Evolutionary conservation across 163 green algal genomes (phyloP).

Genomic region (Scenedesmus sp.): DNA sequence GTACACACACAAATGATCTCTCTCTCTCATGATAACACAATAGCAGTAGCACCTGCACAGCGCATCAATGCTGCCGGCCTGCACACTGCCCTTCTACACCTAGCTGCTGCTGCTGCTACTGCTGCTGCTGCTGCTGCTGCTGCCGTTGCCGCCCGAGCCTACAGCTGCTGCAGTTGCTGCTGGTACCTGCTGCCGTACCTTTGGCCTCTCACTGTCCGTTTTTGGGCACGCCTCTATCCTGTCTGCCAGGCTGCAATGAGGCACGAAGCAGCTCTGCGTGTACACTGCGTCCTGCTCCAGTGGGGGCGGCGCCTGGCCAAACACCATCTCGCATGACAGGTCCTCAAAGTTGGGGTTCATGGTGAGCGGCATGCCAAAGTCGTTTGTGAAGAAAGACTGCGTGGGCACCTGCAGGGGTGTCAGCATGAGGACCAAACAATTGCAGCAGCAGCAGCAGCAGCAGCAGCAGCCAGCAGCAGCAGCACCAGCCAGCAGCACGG

Average conservation of each 20-base stretch:
- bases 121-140: background rate
- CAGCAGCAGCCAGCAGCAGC: background rate
- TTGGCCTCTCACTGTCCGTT: slow-evolving; percentile 56
- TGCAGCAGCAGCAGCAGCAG: background rate
- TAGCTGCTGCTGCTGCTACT: slow-evolving; percentile 24
- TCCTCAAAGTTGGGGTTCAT: slow-evolving; percentile 96
- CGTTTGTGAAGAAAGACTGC: slow-evolving; percentile 94
- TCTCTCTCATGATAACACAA: background rate
- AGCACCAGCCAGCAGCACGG: too few species aligned
- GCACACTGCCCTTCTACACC: background rate
- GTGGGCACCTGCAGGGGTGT: slow-evolving; percentile 74
- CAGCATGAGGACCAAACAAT: background rate
- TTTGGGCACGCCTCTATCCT: slow-evolving; percentile 57
- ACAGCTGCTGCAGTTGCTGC: slow-evolving; percentile 1
- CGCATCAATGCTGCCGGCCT: background rate
- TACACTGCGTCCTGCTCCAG: slow-evolving; percentile 87
- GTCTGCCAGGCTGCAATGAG: slow-evolving; percentile 60
- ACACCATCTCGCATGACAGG: slow-evolving; percentile 95
- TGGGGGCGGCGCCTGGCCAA: slow-evolving; percentile 88
- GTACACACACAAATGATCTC: background rate
- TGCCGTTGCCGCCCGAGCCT: background rate
- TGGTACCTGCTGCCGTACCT: slow-evolving; percentile 3
- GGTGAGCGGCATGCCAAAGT: slow-evolving; percentile 95
- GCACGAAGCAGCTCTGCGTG: slow-evolving; percentile 78
- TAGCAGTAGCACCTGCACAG: background rate